phyloP scores from a whole-genome alignment of 768 basidiomycete genomes.

The Pulveroboletus sp. region DNA sequence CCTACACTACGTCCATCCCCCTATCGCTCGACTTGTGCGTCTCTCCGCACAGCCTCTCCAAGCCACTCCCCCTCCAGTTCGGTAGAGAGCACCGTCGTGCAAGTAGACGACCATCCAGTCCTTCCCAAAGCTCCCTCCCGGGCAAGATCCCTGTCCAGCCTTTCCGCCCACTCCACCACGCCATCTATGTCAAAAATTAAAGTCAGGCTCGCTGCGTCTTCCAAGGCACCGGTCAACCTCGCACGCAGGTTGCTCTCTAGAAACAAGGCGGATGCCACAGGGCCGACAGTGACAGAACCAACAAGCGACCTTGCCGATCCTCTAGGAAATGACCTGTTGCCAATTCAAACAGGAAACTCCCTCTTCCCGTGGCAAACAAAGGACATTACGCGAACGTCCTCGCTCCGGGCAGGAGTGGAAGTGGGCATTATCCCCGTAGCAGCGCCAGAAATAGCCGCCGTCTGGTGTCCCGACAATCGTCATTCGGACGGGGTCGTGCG shows the following conservation, averaged over 20 bases:
- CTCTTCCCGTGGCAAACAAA: conserved; percentile 42
- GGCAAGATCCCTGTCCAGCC: conserved; percentile 52
- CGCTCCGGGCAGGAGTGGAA: conserved; percentile 11
- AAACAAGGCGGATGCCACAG: conserved; percentile 29
- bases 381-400: conserved; percentile 17
- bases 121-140: conserved; percentile 38
- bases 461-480: conserved; percentile 15
- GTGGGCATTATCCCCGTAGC: conserved; percentile 7
- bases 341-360: conserved; percentile 31
- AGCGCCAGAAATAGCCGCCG: conserved; percentile 3
- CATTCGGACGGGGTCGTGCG: conserved; percentile 15
- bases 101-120: conserved; percentile 10
- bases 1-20: conserved; percentile 32
- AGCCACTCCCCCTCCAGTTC: conserved; percentile 12
- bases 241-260: conserved; percentile 53
- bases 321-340: conserved; percentile 15
- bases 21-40: conserved; percentile 31
- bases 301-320: conserved; percentile 6
- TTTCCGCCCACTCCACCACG: conserved; percentile 44
- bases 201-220: conserved; percentile 40
- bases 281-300: conserved; percentile 7
- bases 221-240: conserved; percentile 42
- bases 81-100: conserved; percentile 8
- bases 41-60: conserved; percentile 36
- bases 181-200: conserved; percentile 47